Conservation (phyloP, 495 filamentous ascomycete genomes). For the Penicillium samsonianum region DNA sequence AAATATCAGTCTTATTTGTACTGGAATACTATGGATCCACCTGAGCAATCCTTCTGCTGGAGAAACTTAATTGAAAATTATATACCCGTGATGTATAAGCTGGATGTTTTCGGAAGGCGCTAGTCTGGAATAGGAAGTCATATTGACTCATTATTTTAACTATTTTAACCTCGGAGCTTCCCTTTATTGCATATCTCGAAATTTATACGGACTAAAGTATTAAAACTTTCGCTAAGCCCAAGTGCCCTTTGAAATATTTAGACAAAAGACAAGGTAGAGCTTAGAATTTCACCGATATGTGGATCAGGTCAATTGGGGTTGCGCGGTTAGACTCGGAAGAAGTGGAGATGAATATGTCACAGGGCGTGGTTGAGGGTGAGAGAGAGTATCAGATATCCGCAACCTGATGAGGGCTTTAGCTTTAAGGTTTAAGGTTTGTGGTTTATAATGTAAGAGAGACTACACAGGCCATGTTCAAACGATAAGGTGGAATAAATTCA, state of each 20-base stretch:
- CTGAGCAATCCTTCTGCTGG: not conserved
- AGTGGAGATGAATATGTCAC: not conserved
- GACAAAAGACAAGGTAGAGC: not conserved
- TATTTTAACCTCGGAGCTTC: not conserved
- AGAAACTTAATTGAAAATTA: not conserved
- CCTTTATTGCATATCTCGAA: not conserved
- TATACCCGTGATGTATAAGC: not conserved
- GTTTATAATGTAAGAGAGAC: not conserved
- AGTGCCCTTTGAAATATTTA: not conserved
- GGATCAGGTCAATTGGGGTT: not conserved
- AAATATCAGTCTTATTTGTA: not conserved
- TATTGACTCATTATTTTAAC: not conserved
- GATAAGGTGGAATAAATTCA: not conserved
- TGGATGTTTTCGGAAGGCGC: not conserved
- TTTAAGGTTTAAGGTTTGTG: too few species aligned
- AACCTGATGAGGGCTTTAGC: too few species aligned
- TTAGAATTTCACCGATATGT: not conserved
- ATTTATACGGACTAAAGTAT: not conserved
- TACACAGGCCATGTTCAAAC: constrained; percentile 2
- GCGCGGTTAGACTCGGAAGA: constrained; percentile 2
- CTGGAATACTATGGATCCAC: not conserved
- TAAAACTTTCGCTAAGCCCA: not conserved
- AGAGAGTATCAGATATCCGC: not conserved
- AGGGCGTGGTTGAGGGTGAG: constrained; percentile 1
- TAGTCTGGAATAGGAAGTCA: constrained; percentile 2